Evolutionary conservation across 2,329 filamentous ascomycete genomes (phyloP).

Genomic region (Aspergillus oerlinghausenensis): DNA sequence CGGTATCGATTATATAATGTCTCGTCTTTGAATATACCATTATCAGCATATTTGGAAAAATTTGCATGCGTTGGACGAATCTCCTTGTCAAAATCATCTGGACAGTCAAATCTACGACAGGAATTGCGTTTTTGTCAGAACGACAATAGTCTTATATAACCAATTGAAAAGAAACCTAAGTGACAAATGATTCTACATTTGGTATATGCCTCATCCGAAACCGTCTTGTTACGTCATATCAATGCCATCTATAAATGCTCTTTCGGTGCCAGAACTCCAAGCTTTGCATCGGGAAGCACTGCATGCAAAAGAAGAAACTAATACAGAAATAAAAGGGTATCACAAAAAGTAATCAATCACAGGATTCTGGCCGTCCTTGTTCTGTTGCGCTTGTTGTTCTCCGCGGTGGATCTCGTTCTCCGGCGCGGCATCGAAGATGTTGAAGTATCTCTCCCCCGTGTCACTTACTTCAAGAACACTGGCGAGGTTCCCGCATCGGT

Average conservation of each 20-base stretch:
- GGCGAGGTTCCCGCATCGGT: conserved; percentile 93
- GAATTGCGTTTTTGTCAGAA: neutral
- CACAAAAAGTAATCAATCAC: conserved; percentile 69
- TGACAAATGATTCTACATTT: neutral
- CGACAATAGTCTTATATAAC: neutral
- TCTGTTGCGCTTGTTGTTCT: conserved; percentile 69
- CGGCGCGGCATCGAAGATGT: conserved; percentile 93
- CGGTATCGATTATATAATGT: neutral
- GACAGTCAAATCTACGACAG: neutral
- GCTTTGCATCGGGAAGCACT: conserved; percentile 8
- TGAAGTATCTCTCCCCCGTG: conserved; percentile 89
- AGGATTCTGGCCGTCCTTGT: conserved; percentile 66
- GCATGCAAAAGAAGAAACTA: conserved; percentile 7
- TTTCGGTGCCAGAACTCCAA: conserved; percentile 28
- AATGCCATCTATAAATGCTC: conserved; percentile 24
- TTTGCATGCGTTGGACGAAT: conserved; percentile 27
- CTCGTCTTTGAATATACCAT: conserved; percentile 13
- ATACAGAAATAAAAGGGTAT: conserved; percentile 32
- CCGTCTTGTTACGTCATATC: conserved; percentile 4
- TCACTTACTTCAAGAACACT: conserved; percentile 96
- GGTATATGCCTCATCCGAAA: neutral
- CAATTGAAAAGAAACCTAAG: neutral
- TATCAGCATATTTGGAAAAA: conserved; percentile 23
- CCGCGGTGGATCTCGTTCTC: conserved; percentile 81
- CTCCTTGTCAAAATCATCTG: conserved; percentile 9